Conservation (phyloP, 495 filamentous ascomycete species). For the Aspergillus taichungensis region DNA sequence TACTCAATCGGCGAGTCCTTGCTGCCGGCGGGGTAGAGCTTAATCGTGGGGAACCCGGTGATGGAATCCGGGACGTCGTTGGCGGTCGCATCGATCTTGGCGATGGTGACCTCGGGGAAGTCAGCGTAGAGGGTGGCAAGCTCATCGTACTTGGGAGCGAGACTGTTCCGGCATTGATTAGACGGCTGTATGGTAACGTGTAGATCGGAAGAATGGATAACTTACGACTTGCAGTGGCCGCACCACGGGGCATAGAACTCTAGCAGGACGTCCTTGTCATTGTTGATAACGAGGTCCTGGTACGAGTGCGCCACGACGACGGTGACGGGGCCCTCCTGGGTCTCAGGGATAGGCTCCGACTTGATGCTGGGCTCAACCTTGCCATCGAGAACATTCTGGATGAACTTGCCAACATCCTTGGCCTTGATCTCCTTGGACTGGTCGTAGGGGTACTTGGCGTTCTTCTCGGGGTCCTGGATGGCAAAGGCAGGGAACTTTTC, state of each 20-base stretch:
- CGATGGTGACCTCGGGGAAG: constrained; percentile 73
- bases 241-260: constrained; percentile 99
- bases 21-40: constrained; percentile 85
- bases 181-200: neutral
- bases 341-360: constrained; percentile 94
- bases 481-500: constrained; percentile 95
- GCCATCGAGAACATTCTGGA: constrained; percentile 78
- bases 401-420: constrained; percentile 72
- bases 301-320: constrained; percentile 93
- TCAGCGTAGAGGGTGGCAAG: constrained; percentile 73
- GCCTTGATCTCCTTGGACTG: constrained; percentile 72
- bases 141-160: constrained; percentile 69
- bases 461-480: constrained; percentile 93
- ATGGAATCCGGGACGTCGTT: constrained; percentile 98
- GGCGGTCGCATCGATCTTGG: constrained; percentile 94
- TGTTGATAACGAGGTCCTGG: constrained; percentile 83
- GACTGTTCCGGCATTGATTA: constrained; percentile 25
- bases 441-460: constrained; percentile 93
- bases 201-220: neutral
- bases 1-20: constrained; percentile 84
- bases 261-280: constrained; percentile 92
- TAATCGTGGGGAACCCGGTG: constrained; percentile 98
- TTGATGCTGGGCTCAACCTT: constrained; percentile 94
- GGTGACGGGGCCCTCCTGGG: constrained; percentile 79
- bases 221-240: constrained; percentile 92